Evolutionary conservation across 177 flowering plant genomes (phyloP).

Genomic region (Vitis hybrid): DNA sequence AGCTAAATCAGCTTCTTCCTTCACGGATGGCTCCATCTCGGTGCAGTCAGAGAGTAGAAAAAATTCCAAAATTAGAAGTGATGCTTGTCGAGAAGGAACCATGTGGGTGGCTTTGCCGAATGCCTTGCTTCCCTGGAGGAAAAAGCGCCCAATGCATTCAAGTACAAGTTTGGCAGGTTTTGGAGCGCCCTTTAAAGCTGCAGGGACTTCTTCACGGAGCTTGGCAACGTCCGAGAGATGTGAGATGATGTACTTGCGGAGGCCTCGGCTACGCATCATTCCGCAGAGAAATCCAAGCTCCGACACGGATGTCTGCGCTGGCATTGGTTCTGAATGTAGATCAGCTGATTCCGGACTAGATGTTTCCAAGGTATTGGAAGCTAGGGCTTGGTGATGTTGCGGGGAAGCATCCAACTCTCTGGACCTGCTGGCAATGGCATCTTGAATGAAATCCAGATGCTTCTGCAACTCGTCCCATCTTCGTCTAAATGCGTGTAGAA

Average conservation of each 20-base stretch:
- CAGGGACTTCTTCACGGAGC: slow-evolving; percentile 37
- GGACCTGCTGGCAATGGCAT: slow-evolving; percentile 15
- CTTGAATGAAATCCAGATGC: slow-evolving; percentile 39
- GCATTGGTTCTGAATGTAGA: not conserved
- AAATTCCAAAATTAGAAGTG: slow-evolving; percentile 32
- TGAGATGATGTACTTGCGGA: slow-evolving; percentile 33
- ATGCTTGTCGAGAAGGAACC: slow-evolving; percentile 33
- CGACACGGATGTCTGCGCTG: slow-evolving; percentile 4
- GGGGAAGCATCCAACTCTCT: not conserved
- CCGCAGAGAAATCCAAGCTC: slow-evolving; percentile 32
- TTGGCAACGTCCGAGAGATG: slow-evolving; percentile 15
- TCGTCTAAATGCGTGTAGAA: slow-evolving; percentile 27
- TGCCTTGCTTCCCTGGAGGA: slow-evolving; percentile 45
- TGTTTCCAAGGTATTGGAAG: not conserved
- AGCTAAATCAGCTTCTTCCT: slow-evolving; percentile 35
- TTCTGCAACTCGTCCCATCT: slow-evolving; percentile 36
- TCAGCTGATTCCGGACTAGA: no score
- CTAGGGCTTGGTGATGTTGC: not conserved
- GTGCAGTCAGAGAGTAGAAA: slow-evolving; percentile 25
- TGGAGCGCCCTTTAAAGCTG: slow-evolving; percentile 39
- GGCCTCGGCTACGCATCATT: slow-evolving; percentile 30
- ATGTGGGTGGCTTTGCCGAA: slow-evolving; percentile 34
- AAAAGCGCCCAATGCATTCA: slow-evolving; percentile 46
- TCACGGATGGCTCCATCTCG: slow-evolving; percentile 24
- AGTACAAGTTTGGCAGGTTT: slow-evolving; percentile 41